phyloP scores from a whole-genome alignment of 2,329 filamentous ascomycete genomes.

The Botrytis hyacinthi region DNA sequence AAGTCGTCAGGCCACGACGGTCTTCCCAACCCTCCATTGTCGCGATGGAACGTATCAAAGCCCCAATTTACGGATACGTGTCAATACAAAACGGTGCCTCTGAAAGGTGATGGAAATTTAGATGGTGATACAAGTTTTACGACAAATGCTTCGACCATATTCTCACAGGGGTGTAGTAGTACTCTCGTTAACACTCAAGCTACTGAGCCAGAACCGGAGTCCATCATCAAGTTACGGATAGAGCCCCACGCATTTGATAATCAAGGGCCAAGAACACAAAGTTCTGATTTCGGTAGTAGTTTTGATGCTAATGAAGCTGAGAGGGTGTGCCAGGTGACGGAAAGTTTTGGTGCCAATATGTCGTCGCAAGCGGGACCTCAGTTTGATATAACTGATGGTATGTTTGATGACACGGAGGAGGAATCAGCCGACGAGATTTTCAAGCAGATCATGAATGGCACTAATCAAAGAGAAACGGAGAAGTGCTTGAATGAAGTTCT shows the following conservation, averaged over 20 bases:
- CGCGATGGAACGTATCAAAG: neutral
- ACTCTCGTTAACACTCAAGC: constrained; percentile 21
- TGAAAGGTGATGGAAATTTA: neutral
- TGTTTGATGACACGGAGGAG: neutral
- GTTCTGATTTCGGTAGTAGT: constrained; percentile 14
- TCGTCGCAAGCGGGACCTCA: neutral
- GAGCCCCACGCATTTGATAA: neutral
- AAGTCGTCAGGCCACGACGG: neutral
- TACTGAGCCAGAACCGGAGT: constrained; percentile 22
- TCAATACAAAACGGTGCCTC: neutral
- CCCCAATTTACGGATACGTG: neutral
- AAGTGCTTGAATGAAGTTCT: constrained; percentile 20
- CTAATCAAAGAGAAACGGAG: constrained; percentile 8
- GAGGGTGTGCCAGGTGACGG: neutral
- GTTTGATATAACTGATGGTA: neutral
- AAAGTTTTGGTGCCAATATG: neutral
- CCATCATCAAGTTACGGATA: neutral
- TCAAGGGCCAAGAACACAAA: neutral
- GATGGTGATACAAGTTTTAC: constrained; percentile 28
- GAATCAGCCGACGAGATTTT: neutral
- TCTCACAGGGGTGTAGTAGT: constrained; percentile 22
- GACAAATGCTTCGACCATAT: constrained; percentile 25
- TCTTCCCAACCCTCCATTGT: neutral
- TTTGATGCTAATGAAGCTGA: constrained; percentile 3
- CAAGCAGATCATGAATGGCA: neutral